Percentiles rank a stretch among this genome's conserved stretches.
phyloP scores from a whole-genome alignment of 495 filamentous ascomycete species.

The Annulohypoxylon stygium region DNA sequence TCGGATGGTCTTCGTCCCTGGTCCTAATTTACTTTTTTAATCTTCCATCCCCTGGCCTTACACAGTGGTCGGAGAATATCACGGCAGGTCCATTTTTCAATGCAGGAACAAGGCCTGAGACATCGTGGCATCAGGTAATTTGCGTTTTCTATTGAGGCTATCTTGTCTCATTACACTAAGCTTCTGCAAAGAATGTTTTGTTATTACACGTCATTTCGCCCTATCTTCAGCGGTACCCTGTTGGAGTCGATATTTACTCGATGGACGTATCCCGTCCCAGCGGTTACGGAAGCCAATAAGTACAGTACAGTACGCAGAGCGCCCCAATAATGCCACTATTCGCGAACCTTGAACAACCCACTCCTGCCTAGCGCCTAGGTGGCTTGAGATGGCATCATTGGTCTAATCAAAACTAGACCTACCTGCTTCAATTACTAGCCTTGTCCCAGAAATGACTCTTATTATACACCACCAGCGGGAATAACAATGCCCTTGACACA shows the following conservation, averaged over 20 bases:
- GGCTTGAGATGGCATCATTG: conserved; percentile 36
- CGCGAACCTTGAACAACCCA: conserved; percentile 11
- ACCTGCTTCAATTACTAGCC: conserved; percentile 22
- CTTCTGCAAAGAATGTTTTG: conserved; percentile 45
- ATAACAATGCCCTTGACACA: conserved; percentile 15
- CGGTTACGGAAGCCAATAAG: conserved; percentile 12
- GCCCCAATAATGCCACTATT: conserved; percentile 4
- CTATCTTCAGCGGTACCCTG: conserved; percentile 31
- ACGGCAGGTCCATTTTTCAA: conserved; percentile 37
- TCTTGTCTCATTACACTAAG: conserved; percentile 32
- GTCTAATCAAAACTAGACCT: conserved; percentile 39
- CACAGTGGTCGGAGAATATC: conserved; percentile 40
- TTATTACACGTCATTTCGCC: conserved; percentile 45
- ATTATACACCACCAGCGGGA: conserved; percentile 31
- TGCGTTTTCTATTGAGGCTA: conserved; percentile 38
- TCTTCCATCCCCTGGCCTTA: conserved; percentile 35
- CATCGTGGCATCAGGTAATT: conserved; percentile 46
- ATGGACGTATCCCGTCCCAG: conserved; percentile 24
- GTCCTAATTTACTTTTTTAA: conserved; percentile 49
- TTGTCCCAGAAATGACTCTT: conserved; percentile 19
- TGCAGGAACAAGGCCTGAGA: conserved; percentile 46
- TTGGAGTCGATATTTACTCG: conserved; percentile 31
- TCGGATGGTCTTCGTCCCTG: conserved; percentile 43
- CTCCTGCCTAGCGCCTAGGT: not conserved
- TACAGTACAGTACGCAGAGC: conserved; percentile 15